phyloP scores from a whole-genome alignment of 2,329 filamentous ascomycete genomes.

The Diaporthe eres region DNA sequence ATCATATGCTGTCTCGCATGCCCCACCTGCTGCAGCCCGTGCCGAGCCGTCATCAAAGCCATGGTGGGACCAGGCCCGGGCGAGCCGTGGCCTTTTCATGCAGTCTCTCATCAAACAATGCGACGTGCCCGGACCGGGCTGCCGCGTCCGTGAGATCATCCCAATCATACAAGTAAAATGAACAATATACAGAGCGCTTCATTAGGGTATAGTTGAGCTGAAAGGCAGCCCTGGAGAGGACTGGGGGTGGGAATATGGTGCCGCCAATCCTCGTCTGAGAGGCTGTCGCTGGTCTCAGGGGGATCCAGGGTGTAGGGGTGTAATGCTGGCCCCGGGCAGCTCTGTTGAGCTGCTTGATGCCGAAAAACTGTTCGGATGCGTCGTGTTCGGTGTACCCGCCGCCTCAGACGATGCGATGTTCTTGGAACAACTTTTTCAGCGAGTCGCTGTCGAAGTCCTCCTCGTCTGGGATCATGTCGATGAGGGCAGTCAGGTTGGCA shows the following conservation, averaged over 20 bases:
- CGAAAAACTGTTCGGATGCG: not conserved
- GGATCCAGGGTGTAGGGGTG: not conserved
- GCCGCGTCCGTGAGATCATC: slow-evolving; percentile 16
- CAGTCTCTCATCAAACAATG: not conserved
- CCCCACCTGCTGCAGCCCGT: not conserved
- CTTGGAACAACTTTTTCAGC: slow-evolving; percentile 66
- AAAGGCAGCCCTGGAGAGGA: not conserved
- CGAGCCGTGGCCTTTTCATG: not conserved
- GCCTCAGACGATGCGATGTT: slow-evolving; percentile 65
- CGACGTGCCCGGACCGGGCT: not conserved
- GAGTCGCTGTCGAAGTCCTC: slow-evolving; percentile 70
- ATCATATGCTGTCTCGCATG: slow-evolving; percentile 4
- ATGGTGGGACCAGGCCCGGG: not conserved
- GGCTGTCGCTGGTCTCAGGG: slow-evolving; percentile 4
- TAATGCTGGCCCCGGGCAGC: not conserved
- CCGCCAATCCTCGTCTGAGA: slow-evolving; percentile 13
- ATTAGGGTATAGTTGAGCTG: slow-evolving; percentile 13
- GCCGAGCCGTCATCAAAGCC: slow-evolving; percentile 19
- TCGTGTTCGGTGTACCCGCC: not conserved
- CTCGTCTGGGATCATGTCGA: slow-evolving; percentile 85
- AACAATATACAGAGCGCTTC: slow-evolving; percentile 35
- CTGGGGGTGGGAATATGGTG: not conserved
- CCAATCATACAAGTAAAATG: slow-evolving; percentile 35
- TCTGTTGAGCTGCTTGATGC: not conserved
- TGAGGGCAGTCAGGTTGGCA: slow-evolving; percentile 87